These are phyloP conservation scores for Annulohypoxylon bovei DNA, from an alignment of 495 filamentous ascomycete genomes.

Conservation along the genomic window DNA sequence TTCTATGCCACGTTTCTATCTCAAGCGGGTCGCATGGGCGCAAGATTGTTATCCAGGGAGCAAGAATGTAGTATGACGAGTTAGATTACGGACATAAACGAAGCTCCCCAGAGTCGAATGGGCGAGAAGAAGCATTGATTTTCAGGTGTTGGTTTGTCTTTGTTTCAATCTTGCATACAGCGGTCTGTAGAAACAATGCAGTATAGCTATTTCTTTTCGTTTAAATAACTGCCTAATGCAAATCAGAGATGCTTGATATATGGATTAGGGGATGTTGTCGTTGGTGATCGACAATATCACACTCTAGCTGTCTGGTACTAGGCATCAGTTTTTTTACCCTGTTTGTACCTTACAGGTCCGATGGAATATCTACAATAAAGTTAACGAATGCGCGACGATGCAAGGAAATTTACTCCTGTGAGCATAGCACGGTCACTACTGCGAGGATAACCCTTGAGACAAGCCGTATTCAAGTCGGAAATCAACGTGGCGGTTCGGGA, in stretches of 20 bases:
- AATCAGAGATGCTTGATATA: neutral
- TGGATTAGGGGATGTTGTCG: neutral
- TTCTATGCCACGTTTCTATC: neutral
- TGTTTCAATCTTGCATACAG: neutral
- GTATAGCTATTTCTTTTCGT: neutral
- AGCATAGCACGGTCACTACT: neutral
- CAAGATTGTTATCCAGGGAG: neutral
- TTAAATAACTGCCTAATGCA: neutral
- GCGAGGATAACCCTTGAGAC: neutral
- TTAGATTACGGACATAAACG: neutral
- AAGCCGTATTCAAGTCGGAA: neutral
- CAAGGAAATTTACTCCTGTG: neutral
- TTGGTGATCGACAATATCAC: neutral
- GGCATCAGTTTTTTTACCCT: too few species aligned
- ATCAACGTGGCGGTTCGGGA: neutral
- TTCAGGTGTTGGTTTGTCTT: neutral
- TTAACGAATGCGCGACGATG: neutral
- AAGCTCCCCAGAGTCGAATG: neutral
- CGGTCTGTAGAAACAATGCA: neutral
- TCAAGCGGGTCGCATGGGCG: neutral
- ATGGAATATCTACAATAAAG: neutral
- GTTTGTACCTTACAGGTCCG: neutral
- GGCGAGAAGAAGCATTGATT: neutral
- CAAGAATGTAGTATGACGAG: neutral
- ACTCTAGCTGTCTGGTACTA: too few species aligned